Evolutionary conservation across 148 eudicot genomes (phyloP), one percentile per base, ranked within the genome.

Genomic region (Linanthus parryae): DNA sequence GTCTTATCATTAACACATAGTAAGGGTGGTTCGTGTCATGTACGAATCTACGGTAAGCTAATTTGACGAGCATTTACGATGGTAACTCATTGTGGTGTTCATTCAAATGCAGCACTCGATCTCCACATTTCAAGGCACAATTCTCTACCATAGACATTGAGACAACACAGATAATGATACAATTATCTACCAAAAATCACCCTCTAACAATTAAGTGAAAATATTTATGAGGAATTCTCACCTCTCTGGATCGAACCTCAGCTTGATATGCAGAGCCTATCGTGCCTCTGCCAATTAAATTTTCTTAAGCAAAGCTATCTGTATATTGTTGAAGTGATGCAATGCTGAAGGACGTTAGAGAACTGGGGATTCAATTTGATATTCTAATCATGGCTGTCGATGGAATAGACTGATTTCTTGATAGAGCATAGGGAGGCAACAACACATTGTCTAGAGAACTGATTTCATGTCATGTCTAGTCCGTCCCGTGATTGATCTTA

Each of bases 311-410:
- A 78, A 94, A 94, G 77, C 99, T 88, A 49, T 82, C 50, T 18
- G 91, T 94, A 61, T 68, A 94, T 59, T 84, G 73, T 64, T 88
- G 99, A 64, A 94, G 90, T 26, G 76, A 70, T 50, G 95, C 96
- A 57, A 94, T 76, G 37, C 77, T 75, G 75, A 73, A 94, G 43
- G 70, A 51, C 68, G 69, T 72, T 42, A 65, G 76, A 47, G 87
- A 71, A 52, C 68, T 76, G 12, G 77, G 70, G 46, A 13, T 34
- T 43, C 57, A 63, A 44, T 62, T 35, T 31, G 77, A 53, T 29
- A 33, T 54, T 58, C 42, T 34, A 7, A 44, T 56, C 46, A 62
- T 31, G 26, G 64, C 57, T 46, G 58, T 39, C 43, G 76, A 57
- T 16, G 79, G 64, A 4, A 56, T 44, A 43, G 62, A 54, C 44